Base-by-base conservation (phyloP, 192 early-diverging fungal genomes). In the Backusella sp. region DNA sequence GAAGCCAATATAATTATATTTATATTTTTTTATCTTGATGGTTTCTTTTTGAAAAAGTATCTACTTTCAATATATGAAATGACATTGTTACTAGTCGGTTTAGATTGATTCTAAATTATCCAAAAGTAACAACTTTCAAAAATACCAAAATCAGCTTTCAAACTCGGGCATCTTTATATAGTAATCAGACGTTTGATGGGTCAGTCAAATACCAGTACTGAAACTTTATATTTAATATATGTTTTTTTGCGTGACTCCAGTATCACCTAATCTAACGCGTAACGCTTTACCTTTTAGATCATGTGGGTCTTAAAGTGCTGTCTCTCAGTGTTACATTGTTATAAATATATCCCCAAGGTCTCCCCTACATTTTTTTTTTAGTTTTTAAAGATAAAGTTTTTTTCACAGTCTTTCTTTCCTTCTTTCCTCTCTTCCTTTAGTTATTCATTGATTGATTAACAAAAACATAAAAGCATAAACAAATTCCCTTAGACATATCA, bases 131-230 rank as follows among this genome's bases (percentile, higher is more conserved):
- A 62, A 62, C 56, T 62, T 28, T 62, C 53, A 62, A 62, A 62
- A 62, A 28, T 62, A 62, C 56, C 56, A 14, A 62, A 62, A 62
- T 62, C 56, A 62, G 56, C 23, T 28, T 62, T 62, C 56, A 62
- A 62, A 62, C 56, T 62, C 56, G 56, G 56, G 56, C 23, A 62
- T 62, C 56, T 62, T 62, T 62, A 62, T 62, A 62, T 62, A 28
- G 56, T 28, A 62, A 62, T 62, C 56, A 62, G 56, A 62, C 9
- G 23, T 62, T 62, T 62, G 56, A 62, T 62, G 56, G 23, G 56
- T 62, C 26, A 28, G 26, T 26, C 9, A 28, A 28, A 14, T 62
- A 26, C 56, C 56, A 28, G 23, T 28, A 62, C 56, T 62, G 56
- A 62, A 62, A 62, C 56, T 62, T 62, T 62, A 62, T 28, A 62